phyloP scores from a whole-genome alignment of 192 early-diverging fungal genomes.

The Podila clonocystis region DNA sequence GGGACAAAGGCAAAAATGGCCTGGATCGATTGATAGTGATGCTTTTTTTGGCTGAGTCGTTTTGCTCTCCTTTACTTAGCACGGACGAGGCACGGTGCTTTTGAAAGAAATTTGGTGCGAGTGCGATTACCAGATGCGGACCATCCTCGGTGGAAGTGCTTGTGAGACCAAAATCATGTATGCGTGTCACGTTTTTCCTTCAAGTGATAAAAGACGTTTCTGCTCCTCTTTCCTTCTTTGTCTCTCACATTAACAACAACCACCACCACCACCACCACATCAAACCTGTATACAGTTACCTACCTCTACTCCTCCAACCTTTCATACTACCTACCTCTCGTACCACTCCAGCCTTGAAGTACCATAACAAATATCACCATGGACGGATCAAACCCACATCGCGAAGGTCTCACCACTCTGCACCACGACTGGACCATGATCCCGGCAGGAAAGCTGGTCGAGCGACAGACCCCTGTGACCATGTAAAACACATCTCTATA shows the following conservation, averaged over 20 bases:
- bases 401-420: conserved; percentile 57
- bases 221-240: neutral
- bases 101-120: too few species aligned
- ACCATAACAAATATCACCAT: neutral
- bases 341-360: neutral
- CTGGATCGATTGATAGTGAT: too few species aligned
- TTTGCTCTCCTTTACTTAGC: too few species aligned
- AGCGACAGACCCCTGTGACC: conserved; percentile 68
- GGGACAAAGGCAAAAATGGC: too few species aligned
- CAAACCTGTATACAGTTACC: neutral
- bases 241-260: neutral
- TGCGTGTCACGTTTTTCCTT: neutral
- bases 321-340: neutral
- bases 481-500: conserved; percentile 55
- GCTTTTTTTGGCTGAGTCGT: too few species aligned
- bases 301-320: too few species aligned
- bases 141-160: too few species aligned
- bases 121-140: too few species aligned
- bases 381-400: conserved; percentile 24
- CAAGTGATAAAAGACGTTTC: neutral
- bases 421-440: conserved; percentile 72
- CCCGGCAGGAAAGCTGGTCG: conserved; percentile 65
- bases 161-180: too few species aligned
- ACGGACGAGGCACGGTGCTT: too few species aligned
- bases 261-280: conserved; percentile 1